Evolutionary conservation across 345 rosid genomes (phyloP), one percentile per base, ranked within the genome.

Genomic region (Balakata baccata): DNA sequence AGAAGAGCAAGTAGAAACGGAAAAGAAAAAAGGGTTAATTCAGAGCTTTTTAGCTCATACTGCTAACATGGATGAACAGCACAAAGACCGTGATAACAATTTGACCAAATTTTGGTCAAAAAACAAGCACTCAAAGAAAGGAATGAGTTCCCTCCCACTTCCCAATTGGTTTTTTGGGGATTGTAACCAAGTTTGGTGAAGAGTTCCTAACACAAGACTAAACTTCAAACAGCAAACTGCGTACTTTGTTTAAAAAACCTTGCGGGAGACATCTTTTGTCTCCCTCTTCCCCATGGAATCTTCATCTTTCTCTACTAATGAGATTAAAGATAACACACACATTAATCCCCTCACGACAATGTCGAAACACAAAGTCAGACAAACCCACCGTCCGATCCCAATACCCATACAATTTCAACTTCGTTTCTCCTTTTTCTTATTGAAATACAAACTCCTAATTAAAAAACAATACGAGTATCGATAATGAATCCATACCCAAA

Each of bases 311-410:
- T 29, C 34, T 29, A 29, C 34, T 1, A 3, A 6, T 43, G 47
- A 43, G 47, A 43, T 43, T 43, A 43, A 43, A 6, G 47, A 43
- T 43, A 64, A 49, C 52, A 69, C 76, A 77, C 62, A 77, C 81
- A 64, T 66, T 68, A n/a, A n/a, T n/a, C n/a, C 66, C 75, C 52
- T 43, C 34, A 20, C 29, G 71, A 74, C 73, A 76, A 0, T 64
- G 71, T 64, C 39, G 75, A 79, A 75, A 76, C 81, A 70, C 79
- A 49, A 46, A 57, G 56, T 3, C 71, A 79, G 80, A 74, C 83
- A 79, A 69, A 65, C 61, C 5, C 87, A 71, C 81, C 74, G 80
- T 72, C 84, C 64, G 80, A 79, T 81, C 85, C 80, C 83, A 69
- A 79, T 52, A 84, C 63, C 80, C 74, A 83, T 73, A 69, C 70